Evolutionary conservation across 768 basidiomycete species (phyloP).

Genomic region (Mycena pura): DNA sequence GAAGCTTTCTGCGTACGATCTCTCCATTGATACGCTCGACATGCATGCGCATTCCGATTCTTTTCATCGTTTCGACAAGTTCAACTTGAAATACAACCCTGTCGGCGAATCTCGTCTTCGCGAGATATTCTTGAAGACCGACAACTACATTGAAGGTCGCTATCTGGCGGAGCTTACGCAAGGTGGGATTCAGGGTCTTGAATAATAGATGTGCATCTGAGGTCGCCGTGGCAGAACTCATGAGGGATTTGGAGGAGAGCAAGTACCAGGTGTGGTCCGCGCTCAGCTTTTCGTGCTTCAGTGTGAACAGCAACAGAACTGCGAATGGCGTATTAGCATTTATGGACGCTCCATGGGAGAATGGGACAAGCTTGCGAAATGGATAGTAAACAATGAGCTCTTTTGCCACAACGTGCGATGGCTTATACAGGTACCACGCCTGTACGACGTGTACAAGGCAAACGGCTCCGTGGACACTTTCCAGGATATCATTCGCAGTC

Average conservation of each 20-base stretch:
- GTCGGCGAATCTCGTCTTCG: conserved; percentile 92
- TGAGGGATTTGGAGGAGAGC: conserved; percentile 94
- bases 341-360: conserved; percentile 84
- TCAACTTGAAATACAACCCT: conserved; percentile 96
- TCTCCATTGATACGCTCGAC: conserved; percentile 97
- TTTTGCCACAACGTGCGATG: conserved; percentile 97
- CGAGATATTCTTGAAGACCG: conserved; percentile 98
- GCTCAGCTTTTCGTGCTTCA: not conserved
- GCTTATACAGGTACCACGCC: conserved; percentile 93
- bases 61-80: conserved; percentile 98
- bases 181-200: conserved; percentile 51
- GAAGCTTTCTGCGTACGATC: conserved; percentile 92
- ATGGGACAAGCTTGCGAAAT: conserved; percentile 98
- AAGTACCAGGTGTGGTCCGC: conserved; percentile 85
- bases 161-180: conserved; percentile 95
- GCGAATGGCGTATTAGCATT: conserved; percentile 96
- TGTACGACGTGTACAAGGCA: conserved; percentile 95
- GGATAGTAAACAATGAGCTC: conserved; percentile 93
- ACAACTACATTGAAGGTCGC: conserved; percentile 89
- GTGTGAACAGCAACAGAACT: conserved; percentile 60
- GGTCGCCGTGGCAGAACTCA: conserved; percentile 68
- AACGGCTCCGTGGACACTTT: conserved; percentile 85
- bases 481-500: conserved; percentile 90
- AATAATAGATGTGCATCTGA: not conserved
- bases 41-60: conserved; percentile 99